These are phyloP conservation scores for Tolypocladium tropicale DNA, from an alignment of 2,329 filamentous ascomycete species.

Conservation along the genomic window DNA sequence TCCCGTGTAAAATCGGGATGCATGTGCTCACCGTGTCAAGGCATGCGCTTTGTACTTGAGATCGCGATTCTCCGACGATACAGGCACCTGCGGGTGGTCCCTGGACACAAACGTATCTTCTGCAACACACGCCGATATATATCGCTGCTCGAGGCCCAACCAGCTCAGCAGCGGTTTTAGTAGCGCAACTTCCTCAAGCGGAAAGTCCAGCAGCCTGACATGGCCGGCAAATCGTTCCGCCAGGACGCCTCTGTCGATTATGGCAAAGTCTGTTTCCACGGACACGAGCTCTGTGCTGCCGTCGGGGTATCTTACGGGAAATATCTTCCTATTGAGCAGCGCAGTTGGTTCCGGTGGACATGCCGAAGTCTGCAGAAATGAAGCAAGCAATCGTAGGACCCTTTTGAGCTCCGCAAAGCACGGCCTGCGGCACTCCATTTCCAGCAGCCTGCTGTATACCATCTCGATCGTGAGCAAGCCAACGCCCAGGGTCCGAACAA, in stretches of 20 bases:
- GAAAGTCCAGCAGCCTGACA: conserved; percentile 24
- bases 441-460: conserved; percentile 19
- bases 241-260: conserved; percentile 21
- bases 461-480: conserved; percentile 17
- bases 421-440: conserved; percentile 3
- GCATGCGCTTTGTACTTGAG: conserved; percentile 19
- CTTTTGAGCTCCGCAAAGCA: conserved; percentile 15
- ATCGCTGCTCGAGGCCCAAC: conserved; percentile 18
- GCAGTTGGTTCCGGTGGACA: not conserved
- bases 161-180: conserved; percentile 23
- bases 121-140: conserved; percentile 20
- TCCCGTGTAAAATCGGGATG: not conserved
- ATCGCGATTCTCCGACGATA: conserved; percentile 13
- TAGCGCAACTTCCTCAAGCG: conserved; percentile 17
- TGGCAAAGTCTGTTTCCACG: conserved; percentile 16
- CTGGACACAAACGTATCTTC: conserved; percentile 19
- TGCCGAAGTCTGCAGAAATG: conserved; percentile 11
- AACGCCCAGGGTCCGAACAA: conserved; percentile 17
- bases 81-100: conserved; percentile 2
- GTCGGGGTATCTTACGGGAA: conserved; percentile 14
- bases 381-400: conserved; percentile 20
- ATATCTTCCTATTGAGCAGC: conserved; percentile 6
- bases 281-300: conserved; percentile 6
- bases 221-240: conserved; percentile 13
- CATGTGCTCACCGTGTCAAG: conserved; percentile 17